These are phyloP conservation scores for Russula vinacea DNA, from an alignment of 768 basidiomycete genomes.

Conservation along the genomic window DNA sequence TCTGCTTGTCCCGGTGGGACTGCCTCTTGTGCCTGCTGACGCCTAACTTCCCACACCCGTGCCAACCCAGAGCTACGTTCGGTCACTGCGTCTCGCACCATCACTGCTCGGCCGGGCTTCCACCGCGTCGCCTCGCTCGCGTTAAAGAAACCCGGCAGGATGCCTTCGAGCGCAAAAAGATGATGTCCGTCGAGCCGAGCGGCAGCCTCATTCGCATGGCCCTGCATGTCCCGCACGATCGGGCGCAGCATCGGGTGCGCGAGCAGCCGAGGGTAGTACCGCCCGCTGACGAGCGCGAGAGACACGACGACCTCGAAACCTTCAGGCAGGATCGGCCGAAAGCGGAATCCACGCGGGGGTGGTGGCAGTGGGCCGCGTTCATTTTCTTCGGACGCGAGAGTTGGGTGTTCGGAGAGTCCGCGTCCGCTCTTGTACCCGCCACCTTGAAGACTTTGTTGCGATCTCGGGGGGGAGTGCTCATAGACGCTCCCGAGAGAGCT, in stretches of 20 bases:
- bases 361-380: conserved; percentile 49
- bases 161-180: conserved; percentile 70
- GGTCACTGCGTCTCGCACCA: conserved; percentile 61
- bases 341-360: conserved; percentile 65
- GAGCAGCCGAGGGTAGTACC: conserved; percentile 76
- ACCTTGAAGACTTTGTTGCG: conserved; percentile 44
- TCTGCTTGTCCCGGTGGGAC: background rate
- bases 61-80: conserved; percentile 43
- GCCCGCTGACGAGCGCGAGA: conserved; percentile 67
- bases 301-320: conserved; percentile 64
- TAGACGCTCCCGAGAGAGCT: background rate
- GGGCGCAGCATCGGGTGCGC: conserved; percentile 56
- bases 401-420: conserved; percentile 31
- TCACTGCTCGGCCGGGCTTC: conserved; percentile 49
- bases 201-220: conserved; percentile 37
- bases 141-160: conserved; percentile 63
- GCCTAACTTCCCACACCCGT: conserved; percentile 39
- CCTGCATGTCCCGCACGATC: conserved; percentile 40
- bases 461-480: conserved; percentile 26
- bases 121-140: conserved; percentile 65
- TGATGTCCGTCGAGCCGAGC: conserved; percentile 42
- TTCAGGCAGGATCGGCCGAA: conserved; percentile 60
- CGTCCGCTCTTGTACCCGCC: conserved; percentile 29
- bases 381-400: conserved; percentile 41
- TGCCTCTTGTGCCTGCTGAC: conserved; percentile 34